Conservation (phyloP, 768 basidiomycete genomes). For the Phlegmacium glaucopus region DNA sequence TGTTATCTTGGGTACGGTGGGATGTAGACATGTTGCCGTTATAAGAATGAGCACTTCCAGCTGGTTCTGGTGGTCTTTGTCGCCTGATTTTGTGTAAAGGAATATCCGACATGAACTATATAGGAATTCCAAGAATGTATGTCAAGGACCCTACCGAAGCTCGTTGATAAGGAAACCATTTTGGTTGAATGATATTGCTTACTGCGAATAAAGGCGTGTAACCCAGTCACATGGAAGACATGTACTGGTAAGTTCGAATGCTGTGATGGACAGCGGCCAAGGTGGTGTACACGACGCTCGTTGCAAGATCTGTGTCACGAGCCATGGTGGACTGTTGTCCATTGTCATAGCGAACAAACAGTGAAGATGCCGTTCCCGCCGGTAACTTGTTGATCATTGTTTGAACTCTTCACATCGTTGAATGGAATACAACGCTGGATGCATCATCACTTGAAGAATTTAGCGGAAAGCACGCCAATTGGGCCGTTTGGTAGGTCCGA, state of each 20-base stretch:
- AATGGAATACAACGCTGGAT: too few species aligned
- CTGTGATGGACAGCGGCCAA: not conserved
- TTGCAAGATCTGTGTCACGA: not conserved
- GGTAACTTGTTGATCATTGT: too few species aligned
- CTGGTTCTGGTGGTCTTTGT: slow-evolving; percentile 29
- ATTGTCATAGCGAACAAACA: not conserved
- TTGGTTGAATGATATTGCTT: not conserved
- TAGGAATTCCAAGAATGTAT: too few species aligned
- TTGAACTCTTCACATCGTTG: too few species aligned
- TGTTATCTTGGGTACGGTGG: slow-evolving; percentile 22
- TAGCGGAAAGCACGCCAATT: too few species aligned
- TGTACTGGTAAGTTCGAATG: too few species aligned
- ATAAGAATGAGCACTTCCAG: slow-evolving; percentile 17
- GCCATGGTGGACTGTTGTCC: not conserved
- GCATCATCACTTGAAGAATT: too few species aligned
- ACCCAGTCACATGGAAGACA: too few species aligned
- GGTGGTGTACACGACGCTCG: not conserved
- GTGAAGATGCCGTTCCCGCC: not conserved
- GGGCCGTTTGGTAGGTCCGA: too few species aligned
- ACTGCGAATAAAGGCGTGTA: too few species aligned
- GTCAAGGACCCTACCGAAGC: not conserved
- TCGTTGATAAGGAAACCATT: not conserved
- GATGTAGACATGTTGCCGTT: slow-evolving; percentile 20
- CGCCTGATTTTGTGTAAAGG: slow-evolving; percentile 61
- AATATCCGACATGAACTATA: slow-evolving; percentile 62